Base-by-base conservation (phyloP, 805 yeast genomes). In the Lipomyces sp. region DNA sequence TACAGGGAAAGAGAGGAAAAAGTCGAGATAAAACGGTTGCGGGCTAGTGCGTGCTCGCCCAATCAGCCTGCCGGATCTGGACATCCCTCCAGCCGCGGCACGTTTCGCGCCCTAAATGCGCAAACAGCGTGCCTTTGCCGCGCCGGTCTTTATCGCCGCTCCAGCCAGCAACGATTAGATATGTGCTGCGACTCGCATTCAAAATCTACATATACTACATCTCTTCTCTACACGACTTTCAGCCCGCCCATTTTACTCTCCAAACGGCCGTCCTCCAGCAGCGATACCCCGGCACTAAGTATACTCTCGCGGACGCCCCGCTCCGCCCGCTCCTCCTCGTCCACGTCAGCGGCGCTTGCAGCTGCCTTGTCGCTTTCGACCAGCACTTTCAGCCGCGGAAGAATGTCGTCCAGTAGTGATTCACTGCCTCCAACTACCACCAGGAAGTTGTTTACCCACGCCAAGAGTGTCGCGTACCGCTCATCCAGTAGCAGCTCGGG, bases 361-460 rank as follows among this genome's bases (percentile, higher is more conserved):
- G 39, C 32, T 2, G 26, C 49, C 26, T 28, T 31, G 24, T 53
- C 54, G 11, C 36, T 23, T 23, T 19, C 43, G 10, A 44, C 21
- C 21, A 55, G 28, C 34, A 29, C 34, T 5, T 41, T 28, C 22
- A 55, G 16, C 2, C 47, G 43, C 24, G 45, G 42, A 3, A 33
- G 31, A 14, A 53, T 34, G 7, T 16, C 47, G 11, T 39, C 50
- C 29, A 51, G 14, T 11, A 55, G 24, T 18, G 13, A 13, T 10
- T 28, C 22, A 26, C 50, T 58, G 11, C 39, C 48, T 14, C 45
- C 51, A 11, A 40, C 41, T 2, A 45, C 33, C n/a, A 42, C 50
- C n/a, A 55, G 45, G 35, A 55, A 55, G 40, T 55, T 55, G 22
- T 44, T 47, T 10, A 55, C 53, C 59, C 59, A 55, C 13, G 59